Evolutionary conservation across 352 stramenopile species (phyloP), one percentile per base, ranked within the genome.

Genomic region (Pythium phragmitis): DNA sequence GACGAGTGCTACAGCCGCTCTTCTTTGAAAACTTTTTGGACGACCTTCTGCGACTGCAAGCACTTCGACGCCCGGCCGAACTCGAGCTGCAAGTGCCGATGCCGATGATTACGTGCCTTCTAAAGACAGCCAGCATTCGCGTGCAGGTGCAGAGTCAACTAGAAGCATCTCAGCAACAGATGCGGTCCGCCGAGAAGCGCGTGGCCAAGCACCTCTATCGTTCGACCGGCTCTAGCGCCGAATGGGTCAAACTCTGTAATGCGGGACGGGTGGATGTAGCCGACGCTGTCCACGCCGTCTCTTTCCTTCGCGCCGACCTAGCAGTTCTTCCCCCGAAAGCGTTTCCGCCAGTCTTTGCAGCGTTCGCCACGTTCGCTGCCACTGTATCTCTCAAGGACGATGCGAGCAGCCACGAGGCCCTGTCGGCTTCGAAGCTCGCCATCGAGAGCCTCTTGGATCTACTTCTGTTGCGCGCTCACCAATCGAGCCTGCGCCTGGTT

Each of bases 1-100:
- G 58, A n/a, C 33, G 69, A 12, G n/a, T 73, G 52, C 37, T 83
- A 1, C 74, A 80, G 46, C 73, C 77, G 3, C 23, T 74, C 16
- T 68, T 88, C 28, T 87, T 88, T 54, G 63, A 76, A 17, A 61
- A 69, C 8, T 48, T 88, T 7, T 8, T 82, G n/a, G 47, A 65
- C 9, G 63, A 79, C 47, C 53, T 66, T 12, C 43, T 68, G 6
- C 65, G 60, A 11, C 36, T 79, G 47, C 74, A 81, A 26, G 63
- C 70, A 14, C 48, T 85, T 2, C 36, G 45, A 26, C 61, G 43
- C 6, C 62, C 74, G 48, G 53, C 78, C 14, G 65, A 75, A 19
- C 39, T 52, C 36, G 71, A 81, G 16, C 45, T 84, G 6, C 36
- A 55, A 2, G 42, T 68, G 9, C 47, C 54, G 12, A 21, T 7